Evolutionary conservation across 2,329 filamentous ascomycete species (phyloP).

Genomic region (Alternaria gaisen): DNA sequence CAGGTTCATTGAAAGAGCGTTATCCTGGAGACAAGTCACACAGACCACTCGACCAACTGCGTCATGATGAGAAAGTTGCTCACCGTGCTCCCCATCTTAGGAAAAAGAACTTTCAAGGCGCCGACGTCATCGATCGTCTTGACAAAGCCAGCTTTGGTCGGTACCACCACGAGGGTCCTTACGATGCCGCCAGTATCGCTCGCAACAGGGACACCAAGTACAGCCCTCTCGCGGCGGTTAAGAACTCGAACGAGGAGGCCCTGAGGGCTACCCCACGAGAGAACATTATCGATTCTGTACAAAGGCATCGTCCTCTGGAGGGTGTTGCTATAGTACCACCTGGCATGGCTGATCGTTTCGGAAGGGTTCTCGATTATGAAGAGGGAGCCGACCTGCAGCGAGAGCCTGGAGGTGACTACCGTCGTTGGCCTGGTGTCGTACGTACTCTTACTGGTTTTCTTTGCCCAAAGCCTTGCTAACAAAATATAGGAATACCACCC

Average conservation of each 20-base stretch:
- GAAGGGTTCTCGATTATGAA: conserved; percentile 77
- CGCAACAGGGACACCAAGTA: conserved; percentile 71
- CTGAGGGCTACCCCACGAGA: conserved; percentile 82
- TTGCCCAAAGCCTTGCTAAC: conserved; percentile 16
- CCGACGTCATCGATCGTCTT: conserved; percentile 83
- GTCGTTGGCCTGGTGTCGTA: conserved; percentile 77
- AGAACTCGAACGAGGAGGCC: conserved; percentile 76
- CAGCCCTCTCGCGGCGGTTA: conserved; percentile 80
- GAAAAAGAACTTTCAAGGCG: conserved; percentile 70
- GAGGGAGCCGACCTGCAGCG: conserved; percentile 89
- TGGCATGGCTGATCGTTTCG: conserved; percentile 72
- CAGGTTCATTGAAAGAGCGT: conserved; percentile 65
- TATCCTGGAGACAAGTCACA: conserved; percentile 72
- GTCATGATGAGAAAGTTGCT: conserved; percentile 70
- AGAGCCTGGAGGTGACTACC: conserved; percentile 82
- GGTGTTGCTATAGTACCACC: conserved; percentile 81
- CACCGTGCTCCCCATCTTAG: conserved; percentile 72
- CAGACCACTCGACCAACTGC: conserved; percentile 72
- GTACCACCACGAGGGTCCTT: conserved; percentile 92
- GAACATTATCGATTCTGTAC: conserved; percentile 77
- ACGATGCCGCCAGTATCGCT: conserved; percentile 79
- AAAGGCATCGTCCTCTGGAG: conserved; percentile 79
- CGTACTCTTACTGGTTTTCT: conserved; percentile 48
- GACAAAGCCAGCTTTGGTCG: conserved; percentile 70
- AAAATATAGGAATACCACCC: conserved; percentile 67